These are phyloP conservation scores for Kwoniella sp. DNA, from an alignment of 768 basidiomycete genomes.

Conservation along the genomic window DNA sequence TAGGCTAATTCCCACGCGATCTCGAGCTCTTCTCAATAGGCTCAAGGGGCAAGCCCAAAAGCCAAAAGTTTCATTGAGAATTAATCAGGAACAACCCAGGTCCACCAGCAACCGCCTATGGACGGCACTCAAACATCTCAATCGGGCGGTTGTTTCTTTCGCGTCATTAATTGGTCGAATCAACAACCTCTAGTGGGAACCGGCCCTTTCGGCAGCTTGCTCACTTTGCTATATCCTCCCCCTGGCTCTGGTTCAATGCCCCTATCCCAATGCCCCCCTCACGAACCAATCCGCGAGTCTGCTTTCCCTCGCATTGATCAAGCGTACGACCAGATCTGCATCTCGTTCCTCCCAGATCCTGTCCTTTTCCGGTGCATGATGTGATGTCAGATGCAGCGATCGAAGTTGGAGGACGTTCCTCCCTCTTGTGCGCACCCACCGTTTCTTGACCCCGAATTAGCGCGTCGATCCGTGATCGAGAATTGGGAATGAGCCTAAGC, in stretches of 20 bases:
- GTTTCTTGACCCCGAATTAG: background rate
- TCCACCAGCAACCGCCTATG: background rate
- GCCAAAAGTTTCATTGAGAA: background rate
- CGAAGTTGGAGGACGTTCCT: too few species aligned
- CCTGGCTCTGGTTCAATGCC: too few species aligned
- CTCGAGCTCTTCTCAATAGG: too few species aligned
- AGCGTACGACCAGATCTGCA: too few species aligned
- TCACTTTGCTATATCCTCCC: background rate
- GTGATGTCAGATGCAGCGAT: too few species aligned
- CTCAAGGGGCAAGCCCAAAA: background rate
- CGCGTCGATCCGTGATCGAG: constrained; percentile 1
- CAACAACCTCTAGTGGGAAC: background rate
- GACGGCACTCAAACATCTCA: background rate
- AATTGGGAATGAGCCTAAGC: background rate
- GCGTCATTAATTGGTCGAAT: background rate
- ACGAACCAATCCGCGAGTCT: background rate
- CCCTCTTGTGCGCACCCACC: background rate
- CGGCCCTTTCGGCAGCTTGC: background rate
- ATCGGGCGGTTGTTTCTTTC: background rate
- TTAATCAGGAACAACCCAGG: background rate
- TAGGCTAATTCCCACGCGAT: background rate
- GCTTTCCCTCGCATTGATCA: too few species aligned
- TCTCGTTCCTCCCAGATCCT: too few species aligned
- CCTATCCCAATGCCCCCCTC: too few species aligned
- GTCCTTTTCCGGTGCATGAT: too few species aligned